Evolutionary conservation across 345 rosid species (phyloP), one percentile per base, ranked within the genome.

Genomic region (Salix koriyanagi): DNA sequence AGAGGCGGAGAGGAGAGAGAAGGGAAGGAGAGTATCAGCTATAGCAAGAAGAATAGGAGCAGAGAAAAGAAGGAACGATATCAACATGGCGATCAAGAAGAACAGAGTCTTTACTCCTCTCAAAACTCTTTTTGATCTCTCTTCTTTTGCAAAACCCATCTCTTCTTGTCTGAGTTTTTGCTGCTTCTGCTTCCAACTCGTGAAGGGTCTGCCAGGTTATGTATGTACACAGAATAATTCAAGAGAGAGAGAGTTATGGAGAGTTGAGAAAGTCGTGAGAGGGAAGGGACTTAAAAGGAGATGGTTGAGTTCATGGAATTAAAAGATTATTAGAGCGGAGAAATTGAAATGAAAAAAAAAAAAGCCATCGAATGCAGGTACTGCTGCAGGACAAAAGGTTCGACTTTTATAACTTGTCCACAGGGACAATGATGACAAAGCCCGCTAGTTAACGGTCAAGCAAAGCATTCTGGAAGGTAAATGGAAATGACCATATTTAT

Each of bases 111-210:
- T 93, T 16, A 93, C 61, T 0, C 85, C 91, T 81, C 99, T 86
- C 76, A 84, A 76, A 46, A 87, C 74, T 71, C 79, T 77, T 37
- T 69, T 85, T 32, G 85, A 73, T 83, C 70, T 81, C 84, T 87
- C 94, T 72, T 95, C 99, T 78, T 93, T 93, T 5, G 85, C 52
- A 50, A 81, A 87, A 30, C 94, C 97, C 99, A 93, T 93, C 73
- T 72, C 65, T 52, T 21, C 10, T 18, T 62, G 54, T 54, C 46
- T 32, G 28, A 37, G 3, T 14, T 70, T n/a, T 28, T 34, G 32
- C 18, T 4, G 32, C 0, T 46, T 41, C 28, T 19, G n/a, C 5
- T 21, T 48, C 14, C 32, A 11, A n/a, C 3, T 32, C 44, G 50
- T 41, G 28, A 25, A 62, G 41, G 50, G 18, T 41, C 36, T 46